These are phyloP conservation scores for Hylodesmum podocarpum DNA, from an alignment of 306 rosid genomes.

Conservation along the genomic window DNA sequence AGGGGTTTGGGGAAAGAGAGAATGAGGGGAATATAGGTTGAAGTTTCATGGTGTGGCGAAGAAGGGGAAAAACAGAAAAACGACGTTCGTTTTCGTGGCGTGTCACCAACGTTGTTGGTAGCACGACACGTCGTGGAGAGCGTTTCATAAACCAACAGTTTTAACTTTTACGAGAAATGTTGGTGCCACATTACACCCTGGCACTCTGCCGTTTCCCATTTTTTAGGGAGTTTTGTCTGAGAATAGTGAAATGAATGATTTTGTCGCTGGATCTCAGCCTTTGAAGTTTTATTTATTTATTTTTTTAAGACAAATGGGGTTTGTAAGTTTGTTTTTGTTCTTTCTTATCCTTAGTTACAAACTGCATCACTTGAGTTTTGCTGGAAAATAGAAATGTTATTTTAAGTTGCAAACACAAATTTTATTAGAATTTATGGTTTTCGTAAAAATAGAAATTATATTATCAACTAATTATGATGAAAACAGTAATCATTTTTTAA, in stretches of 20 bases:
- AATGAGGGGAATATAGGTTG: background rate
- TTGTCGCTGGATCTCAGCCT: background rate
- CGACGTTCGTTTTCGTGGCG: slow-evolving; percentile 34
- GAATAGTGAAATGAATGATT: background rate
- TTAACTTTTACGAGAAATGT: background rate
- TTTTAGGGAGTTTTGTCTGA: background rate
- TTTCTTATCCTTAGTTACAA: background rate
- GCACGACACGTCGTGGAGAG: slow-evolving; percentile 14
- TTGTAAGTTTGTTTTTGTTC: background rate
- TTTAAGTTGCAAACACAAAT: no score
- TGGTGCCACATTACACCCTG: background rate
- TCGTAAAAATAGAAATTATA: no score
- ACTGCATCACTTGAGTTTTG: background rate
- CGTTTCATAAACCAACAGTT: background rate
- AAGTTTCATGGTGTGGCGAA: slow-evolving; percentile 10
- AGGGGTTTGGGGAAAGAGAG: background rate
- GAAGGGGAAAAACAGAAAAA: slow-evolving; percentile 37
- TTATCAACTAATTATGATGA: no score
- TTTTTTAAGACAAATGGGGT: background rate
- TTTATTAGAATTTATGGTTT: no score
- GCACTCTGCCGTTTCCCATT: background rate
- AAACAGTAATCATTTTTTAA: no score
- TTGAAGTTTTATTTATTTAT: background rate
- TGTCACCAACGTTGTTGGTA: slow-evolving; percentile 9
- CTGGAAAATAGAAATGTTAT: background rate